Conservation (phyloP, 1,284 basidiomycete species). For the Fomitopsis palustris region DNA sequence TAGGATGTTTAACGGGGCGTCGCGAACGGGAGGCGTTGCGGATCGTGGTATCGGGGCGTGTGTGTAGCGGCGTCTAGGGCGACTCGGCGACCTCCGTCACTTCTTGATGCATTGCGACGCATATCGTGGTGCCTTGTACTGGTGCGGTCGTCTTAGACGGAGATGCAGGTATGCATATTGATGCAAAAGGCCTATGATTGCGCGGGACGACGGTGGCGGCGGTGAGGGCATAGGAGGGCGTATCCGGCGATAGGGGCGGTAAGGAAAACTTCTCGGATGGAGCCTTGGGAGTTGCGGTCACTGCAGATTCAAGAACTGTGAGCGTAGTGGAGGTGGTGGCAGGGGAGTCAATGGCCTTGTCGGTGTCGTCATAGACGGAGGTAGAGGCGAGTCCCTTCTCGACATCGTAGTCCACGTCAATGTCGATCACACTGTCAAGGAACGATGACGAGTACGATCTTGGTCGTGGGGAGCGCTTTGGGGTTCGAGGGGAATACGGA, state of each 20-base stretch:
- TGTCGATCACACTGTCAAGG: background rate
- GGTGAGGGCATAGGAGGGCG: background rate
- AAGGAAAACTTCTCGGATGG: background rate
- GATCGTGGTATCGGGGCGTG: background rate
- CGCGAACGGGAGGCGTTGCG: background rate
- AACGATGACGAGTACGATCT: slow-evolving; percentile 6
- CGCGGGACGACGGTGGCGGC: slow-evolving; percentile 4
- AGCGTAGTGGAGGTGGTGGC: slow-evolving; percentile 3
- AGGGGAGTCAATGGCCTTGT: slow-evolving; percentile 2
- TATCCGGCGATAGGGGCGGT: background rate
- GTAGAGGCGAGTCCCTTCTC: slow-evolving; percentile 5
- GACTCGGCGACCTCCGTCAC: slow-evolving; percentile 6
- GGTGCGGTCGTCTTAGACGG: background rate
- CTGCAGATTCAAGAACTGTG: background rate
- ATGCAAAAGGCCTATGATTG: slow-evolving; percentile 13
- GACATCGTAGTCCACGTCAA: slow-evolving; percentile 12
- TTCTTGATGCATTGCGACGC: slow-evolving; percentile 7
- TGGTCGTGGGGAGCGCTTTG: background rate
- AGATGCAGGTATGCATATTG: background rate
- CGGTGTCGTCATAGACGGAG: slow-evolving; percentile 7
- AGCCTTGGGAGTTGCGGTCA: background rate
- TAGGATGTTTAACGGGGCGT: background rate
- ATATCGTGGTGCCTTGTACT: background rate
- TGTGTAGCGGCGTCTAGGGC: background rate
- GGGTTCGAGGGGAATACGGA: slow-evolving; percentile 5